Base-by-base conservation (phyloP, 2,329 filamentous ascomycete species). In the Parasarocladium wereldwijsianum region DNA sequence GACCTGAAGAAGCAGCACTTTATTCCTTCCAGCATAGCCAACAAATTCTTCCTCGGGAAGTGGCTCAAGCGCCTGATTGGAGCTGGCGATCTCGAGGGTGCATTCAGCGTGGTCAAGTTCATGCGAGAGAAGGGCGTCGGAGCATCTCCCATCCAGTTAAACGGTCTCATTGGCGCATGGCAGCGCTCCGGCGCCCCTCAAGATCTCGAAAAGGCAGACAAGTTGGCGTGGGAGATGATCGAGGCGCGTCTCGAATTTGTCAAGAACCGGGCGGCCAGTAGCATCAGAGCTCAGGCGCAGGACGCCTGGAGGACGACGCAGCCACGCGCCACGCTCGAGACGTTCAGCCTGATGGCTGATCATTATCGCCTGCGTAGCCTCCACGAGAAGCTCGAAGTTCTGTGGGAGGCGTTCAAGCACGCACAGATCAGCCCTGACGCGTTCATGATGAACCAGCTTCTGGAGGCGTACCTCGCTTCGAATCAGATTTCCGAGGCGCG, bases 11-110 rank as follows among this genome's bases (percentile, higher is more conserved):
- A 55, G 34, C 47, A 51, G 34, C 51, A 52, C 29, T 42, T 48
- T 12, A 51, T 71, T 33, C 66, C 67, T 1, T 55, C 57, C 1
- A 52, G 58, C 7, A 51, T 72, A 22, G 60, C 57, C 29, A 90
- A 92, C 50, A 75, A 77, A 38, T 87, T 84, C 52, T 82, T 93
- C 51, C 79, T 85, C 40, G 80, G 77, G 19, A 86, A 83, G 43
- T 93, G 85, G 86, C 66, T 93, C 44, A 87, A 87, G 51, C 73
- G 79, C 29, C 67, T 92, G 7, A 79, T 92, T 33, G 76, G 76
- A 11, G 69, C 75, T 34, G 74, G 73, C 3, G 69, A 84, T 38
- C 54, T 81, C 10, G 68, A 79, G 33, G 78, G 76, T 2, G 82
- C 83, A 3, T 63, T 70, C 31, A 69, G 71, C 35, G 81, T 92